phyloP scores from a whole-genome alignment of 2,329 filamentous ascomycete genomes.

The Samsoniella hepiali region DNA sequence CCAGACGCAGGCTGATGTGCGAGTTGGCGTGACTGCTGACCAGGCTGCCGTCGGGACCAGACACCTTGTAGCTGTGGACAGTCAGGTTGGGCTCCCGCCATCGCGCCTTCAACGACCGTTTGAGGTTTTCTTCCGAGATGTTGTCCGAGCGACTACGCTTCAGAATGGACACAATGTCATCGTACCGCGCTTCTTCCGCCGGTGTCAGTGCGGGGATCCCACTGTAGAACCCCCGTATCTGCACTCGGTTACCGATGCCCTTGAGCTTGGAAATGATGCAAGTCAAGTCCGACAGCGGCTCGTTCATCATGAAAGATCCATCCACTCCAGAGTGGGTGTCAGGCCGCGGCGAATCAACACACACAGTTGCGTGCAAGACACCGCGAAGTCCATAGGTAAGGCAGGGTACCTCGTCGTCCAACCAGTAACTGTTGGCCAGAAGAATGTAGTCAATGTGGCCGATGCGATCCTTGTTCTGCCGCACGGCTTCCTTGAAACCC shows the following conservation, averaged over 20 bases:
- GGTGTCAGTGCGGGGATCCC: constrained; percentile 70
- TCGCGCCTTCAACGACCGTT: constrained; percentile 81
- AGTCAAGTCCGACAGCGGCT: constrained; percentile 88
- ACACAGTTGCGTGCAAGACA: constrained; percentile 88
- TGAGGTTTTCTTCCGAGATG: constrained; percentile 64
- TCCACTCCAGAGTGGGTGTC: constrained; percentile 97
- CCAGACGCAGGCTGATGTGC: constrained; percentile 83
- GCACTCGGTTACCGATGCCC: constrained; percentile 73
- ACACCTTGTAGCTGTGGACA: constrained; percentile 88
- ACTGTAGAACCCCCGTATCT: constrained; percentile 87
- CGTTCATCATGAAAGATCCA: constrained; percentile 83
- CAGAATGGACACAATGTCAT: constrained; percentile 76
- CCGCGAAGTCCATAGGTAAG: constrained; percentile 91
- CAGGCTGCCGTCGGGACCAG: constrained; percentile 85
- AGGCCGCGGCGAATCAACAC: constrained; percentile 79
- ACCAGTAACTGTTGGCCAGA: constrained; percentile 96
- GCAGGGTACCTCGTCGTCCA: constrained; percentile 93
- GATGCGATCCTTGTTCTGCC: constrained; percentile 76
- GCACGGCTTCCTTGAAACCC: constrained; percentile 82
- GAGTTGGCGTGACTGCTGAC: constrained; percentile 88
- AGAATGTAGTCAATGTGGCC: constrained; percentile 92
- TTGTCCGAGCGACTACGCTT: constrained; percentile 65
- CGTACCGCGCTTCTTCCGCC: constrained; percentile 76
- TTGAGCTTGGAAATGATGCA: constrained; percentile 79
- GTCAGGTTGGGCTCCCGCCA: constrained; percentile 96